Conservation (phyloP, 2,329 filamentous ascomycete genomes). For the Pseudocercospora eumusae region DNA sequence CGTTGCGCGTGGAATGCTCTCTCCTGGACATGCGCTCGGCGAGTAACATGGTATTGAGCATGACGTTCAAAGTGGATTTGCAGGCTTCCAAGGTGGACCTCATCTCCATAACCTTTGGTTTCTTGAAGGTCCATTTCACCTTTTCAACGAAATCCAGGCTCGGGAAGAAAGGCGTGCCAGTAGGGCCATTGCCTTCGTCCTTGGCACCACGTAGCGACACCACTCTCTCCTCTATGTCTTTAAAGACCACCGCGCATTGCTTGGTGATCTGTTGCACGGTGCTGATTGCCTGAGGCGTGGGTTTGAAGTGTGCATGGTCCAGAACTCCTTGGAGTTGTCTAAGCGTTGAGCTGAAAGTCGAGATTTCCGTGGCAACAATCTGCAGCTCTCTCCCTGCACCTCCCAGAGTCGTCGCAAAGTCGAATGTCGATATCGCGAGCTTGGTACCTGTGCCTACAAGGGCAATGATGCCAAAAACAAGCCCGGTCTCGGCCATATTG, state of each 20-base stretch:
- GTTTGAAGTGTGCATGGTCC: slow-evolving; percentile 17
- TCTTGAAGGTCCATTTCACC: slow-evolving; percentile 18
- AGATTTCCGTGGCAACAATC: slow-evolving; percentile 17
- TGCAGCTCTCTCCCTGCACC: slow-evolving; percentile 17
- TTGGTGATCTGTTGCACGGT: slow-evolving; percentile 6
- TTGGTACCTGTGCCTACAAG: slow-evolving; percentile 17
- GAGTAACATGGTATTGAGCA: slow-evolving; percentile 15
- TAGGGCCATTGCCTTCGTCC: background rate
- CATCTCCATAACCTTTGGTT: slow-evolving; percentile 12
- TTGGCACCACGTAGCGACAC: background rate
- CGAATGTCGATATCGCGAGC: slow-evolving; percentile 13
- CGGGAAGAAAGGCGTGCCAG: background rate
- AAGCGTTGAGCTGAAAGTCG: slow-evolving; percentile 9
- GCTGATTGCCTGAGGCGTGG: slow-evolving; percentile 5
- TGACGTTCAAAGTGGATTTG: slow-evolving; percentile 15
- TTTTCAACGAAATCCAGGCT: slow-evolving; percentile 7
- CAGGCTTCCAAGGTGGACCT: slow-evolving; percentile 15
- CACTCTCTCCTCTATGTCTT: slow-evolving; percentile 1
- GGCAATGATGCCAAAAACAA: slow-evolving; percentile 11
- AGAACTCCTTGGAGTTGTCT: slow-evolving; percentile 13
- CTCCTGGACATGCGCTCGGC: slow-evolving; percentile 10
- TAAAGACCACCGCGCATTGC: background rate
- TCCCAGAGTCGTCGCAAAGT: slow-evolving; percentile 15
- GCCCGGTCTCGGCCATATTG: slow-evolving; percentile 11
- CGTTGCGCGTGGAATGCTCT: background rate